Evolutionary conservation across 306 rosid genomes (phyloP).

Genomic region (Cicer pinnatifidum): DNA sequence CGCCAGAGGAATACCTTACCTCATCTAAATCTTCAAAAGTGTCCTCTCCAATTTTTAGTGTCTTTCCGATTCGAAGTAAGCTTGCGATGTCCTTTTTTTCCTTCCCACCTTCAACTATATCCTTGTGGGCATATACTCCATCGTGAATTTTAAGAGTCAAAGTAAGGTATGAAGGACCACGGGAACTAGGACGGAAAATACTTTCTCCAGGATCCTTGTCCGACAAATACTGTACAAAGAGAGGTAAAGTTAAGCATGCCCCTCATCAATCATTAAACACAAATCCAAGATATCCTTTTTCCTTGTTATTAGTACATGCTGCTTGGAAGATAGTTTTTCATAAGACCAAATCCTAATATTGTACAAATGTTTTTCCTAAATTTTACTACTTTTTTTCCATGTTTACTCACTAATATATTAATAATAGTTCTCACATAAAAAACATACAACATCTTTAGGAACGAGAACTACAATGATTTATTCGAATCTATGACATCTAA

Average conservation of each 20-base stretch:
- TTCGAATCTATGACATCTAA: slow-evolving; percentile 23
- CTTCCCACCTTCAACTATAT: slow-evolving; percentile 96
- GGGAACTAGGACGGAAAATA: slow-evolving; percentile 90
- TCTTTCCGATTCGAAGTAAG: slow-evolving; percentile 93
- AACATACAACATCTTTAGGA: slow-evolving; percentile 21
- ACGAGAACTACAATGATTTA: slow-evolving; percentile 21
- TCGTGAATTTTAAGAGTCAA: slow-evolving; percentile 88
- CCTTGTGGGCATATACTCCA: slow-evolving; percentile 98
- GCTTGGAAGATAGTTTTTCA: slow-evolving; percentile 25
- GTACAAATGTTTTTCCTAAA: neutral
- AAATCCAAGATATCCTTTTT: neutral
- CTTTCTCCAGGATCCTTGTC: slow-evolving; percentile 99
- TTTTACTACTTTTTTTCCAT: neutral
- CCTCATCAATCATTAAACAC: slow-evolving; percentile 2
- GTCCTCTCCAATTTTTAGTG: slow-evolving; percentile 96
- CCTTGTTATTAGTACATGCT: slow-evolving; percentile 21
- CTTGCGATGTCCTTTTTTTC: slow-evolving; percentile 95
- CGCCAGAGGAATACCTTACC: slow-evolving; percentile 52
- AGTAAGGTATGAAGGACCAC: slow-evolving; percentile 91
- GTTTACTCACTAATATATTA: neutral
- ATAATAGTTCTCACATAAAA: slow-evolving; percentile 16
- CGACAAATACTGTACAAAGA: slow-evolving; percentile 70
- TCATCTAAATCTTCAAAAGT: slow-evolving; percentile 98
- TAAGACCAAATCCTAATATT: neutral
- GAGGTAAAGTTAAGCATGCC: slow-evolving; percentile 26